Conservation (phyloP, 192 early-diverging fungal species). For the Paraglomus brasilianum region DNA sequence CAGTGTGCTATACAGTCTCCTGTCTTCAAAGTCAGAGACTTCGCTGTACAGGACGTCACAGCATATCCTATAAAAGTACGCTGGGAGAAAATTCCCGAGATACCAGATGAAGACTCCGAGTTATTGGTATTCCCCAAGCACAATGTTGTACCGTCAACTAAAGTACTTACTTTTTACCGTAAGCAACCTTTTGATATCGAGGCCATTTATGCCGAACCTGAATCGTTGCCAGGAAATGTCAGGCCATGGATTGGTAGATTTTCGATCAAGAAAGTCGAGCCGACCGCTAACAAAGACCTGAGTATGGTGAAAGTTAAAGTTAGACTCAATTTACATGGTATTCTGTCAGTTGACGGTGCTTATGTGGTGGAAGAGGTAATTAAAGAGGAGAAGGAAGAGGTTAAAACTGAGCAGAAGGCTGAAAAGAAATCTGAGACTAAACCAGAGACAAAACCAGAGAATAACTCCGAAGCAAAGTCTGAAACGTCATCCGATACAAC, state of each 20-base stretch:
- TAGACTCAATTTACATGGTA: constrained; percentile 80
- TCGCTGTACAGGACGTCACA: constrained; percentile 87
- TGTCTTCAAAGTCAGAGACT: constrained; percentile 97
- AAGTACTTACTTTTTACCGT: constrained; percentile 90
- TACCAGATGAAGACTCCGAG: constrained; percentile 64
- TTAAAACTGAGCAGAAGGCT: constrained; percentile 55
- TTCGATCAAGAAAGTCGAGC: constrained; percentile 79
- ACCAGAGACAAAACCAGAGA: constrained; percentile 29
- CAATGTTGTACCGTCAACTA: constrained; percentile 86
- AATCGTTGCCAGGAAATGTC: constrained; percentile 72
- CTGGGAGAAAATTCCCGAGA: constrained; percentile 78
- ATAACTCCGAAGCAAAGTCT: constrained; percentile 33
- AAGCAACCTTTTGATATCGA: constrained; percentile 79
- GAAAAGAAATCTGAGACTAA: constrained; percentile 43
- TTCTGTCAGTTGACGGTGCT: constrained; percentile 78
- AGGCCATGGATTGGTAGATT: constrained; percentile 82
- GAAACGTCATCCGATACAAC: too few species aligned
- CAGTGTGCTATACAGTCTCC: constrained; percentile 97
- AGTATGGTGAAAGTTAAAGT: constrained; percentile 92
- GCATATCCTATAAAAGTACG: constrained; percentile 85
- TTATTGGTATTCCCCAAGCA: constrained; percentile 86
- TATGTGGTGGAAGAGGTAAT: constrained; percentile 86
- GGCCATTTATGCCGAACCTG: constrained; percentile 72
- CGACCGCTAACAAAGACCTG: constrained; percentile 60
- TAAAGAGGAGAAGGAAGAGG: constrained; percentile 75